Conservation (phyloP, 257 asterid species). For the Euphrasia confusa region DNA sequence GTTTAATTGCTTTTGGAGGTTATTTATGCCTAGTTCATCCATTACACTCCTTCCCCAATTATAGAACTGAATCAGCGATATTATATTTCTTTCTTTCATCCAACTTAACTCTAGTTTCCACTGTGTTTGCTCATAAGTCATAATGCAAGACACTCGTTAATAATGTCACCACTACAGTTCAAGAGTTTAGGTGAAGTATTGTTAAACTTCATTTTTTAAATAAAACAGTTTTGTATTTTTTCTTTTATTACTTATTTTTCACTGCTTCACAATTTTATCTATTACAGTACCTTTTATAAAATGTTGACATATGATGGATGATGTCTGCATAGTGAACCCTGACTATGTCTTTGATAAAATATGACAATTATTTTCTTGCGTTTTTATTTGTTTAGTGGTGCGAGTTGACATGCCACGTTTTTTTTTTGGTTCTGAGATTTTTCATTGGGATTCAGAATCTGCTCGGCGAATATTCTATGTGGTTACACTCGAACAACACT, state of each 20-base stretch:
- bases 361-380: background rate
- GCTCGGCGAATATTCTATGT: conserved; percentile 58
- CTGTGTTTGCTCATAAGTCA: conserved; percentile 3
- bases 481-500: conserved; percentile 75
- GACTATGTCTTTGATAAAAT: background rate
- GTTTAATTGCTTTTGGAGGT: conserved; percentile 13
- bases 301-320: background rate
- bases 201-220: background rate
- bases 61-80: background rate
- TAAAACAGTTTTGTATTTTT: background rate
- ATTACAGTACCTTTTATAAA: background rate
- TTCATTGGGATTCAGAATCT: conserved; percentile 49
- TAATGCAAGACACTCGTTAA: background rate
- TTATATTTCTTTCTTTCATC: background rate
- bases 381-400: background rate
- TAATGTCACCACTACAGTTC: background rate
- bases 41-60: background rate
- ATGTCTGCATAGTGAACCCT: conserved; percentile 4
- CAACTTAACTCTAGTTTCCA: background rate
- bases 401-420: conserved; percentile 8
- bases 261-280: background rate
- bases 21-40: background rate
- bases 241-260: conserved; percentile 6
- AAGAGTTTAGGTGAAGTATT: background rate
- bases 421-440: conserved; percentile 15